Evolutionary conservation across 768 basidiomycete species (phyloP), one percentile per base, ranked within the genome.

Genomic region (Tephrocybe rancida): DNA sequence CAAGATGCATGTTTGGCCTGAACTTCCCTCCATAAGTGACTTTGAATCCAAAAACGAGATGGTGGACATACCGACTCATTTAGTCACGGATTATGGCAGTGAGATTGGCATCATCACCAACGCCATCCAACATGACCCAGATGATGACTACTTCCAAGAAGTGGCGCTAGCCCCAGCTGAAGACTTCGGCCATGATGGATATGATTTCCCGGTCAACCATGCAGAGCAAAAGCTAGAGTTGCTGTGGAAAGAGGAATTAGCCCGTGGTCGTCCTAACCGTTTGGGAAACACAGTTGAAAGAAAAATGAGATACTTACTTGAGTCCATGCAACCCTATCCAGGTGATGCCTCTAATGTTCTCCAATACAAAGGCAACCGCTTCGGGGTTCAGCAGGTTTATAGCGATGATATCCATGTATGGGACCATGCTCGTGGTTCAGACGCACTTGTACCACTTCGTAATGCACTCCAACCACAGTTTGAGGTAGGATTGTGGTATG

Each of bases 311-410:
- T 24, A 45, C 32, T 5, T 52, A 10, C 51, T 52, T 5, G 51
- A 52, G 22, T n/a, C 4, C 1, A 39, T 38, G 35, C 34, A 38
- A 19, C 51, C 51, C 16, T 52, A 45, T 27, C 51, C 51, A 5
- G 51, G 51, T 2, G 51, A 52, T 39, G 44, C 51, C 1, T 9
- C 19, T 1, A 52, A 52, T 19, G 24, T 37, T 8, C 25, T 52
- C 6, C 51, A 52, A 25, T 41, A 24, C 35, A 38, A 41, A 25
- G 44, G 51, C 1, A 21, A 10, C 3, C 34, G 44, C 0, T 52
- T 52, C 44, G 5, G 19, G 1, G 34, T 25, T 1, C 27, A 45
- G 14, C 21, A 47, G 11, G 26, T 25, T 24, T 21, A n/a, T 14
- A 44, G 39, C 1, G 13, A 19, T 11, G n/a, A 27, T 6, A 19